Base-by-base conservation (phyloP, 345 rosid genomes). In the Moricandia arvensis region DNA sequence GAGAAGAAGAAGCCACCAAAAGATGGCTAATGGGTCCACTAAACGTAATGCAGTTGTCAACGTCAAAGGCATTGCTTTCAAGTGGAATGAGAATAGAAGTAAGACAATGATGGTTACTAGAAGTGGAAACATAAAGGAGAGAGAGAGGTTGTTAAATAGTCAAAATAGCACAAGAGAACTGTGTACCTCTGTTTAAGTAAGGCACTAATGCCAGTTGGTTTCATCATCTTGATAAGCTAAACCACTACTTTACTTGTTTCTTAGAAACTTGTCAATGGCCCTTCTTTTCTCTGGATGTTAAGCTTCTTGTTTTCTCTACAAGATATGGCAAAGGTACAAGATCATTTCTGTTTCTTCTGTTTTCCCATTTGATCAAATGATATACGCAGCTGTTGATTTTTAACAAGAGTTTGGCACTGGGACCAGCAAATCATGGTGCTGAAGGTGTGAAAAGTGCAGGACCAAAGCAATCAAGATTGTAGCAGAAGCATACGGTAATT, bases 361-460 rank as follows among this genome's bases (percentile, higher is more conserved):
- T 5, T 53, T 11, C 6, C 54, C 10, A 55, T 57, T 24, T 69
- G 13, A 35, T 7, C 59, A 54, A 18, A 13, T 24, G 13, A 33
- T 51, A 54, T 3, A 30, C 31, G 9, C 9, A 29, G 15, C 31
- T 2, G 31, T 21, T 68, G 62, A 31, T 21, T 54, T 34, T 27
- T 13, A 68, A 29, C 18, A 68, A 26, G 72, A 17, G 71, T 6
- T 3, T 68, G 4, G 6, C 17, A 17, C 2, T 21, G 24, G 1
- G 24, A 69, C 10, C 74, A 72, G 61, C 34, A 62, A 34, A 7
- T 47, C 1, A 21, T 72, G 16, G 67, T 49, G 26, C 15, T 62
- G 15, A 62, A 49, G 9, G 69, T 72, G 68, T 61, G 53, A 51
- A 30, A 72, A 11, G 24, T 72, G 68, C 49, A 72, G 37, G 75